Evolutionary conservation across 2,329 filamentous ascomycete species (phyloP), one percentile per base, ranked within the genome.

Genomic region (Dactylellina sp.): DNA sequence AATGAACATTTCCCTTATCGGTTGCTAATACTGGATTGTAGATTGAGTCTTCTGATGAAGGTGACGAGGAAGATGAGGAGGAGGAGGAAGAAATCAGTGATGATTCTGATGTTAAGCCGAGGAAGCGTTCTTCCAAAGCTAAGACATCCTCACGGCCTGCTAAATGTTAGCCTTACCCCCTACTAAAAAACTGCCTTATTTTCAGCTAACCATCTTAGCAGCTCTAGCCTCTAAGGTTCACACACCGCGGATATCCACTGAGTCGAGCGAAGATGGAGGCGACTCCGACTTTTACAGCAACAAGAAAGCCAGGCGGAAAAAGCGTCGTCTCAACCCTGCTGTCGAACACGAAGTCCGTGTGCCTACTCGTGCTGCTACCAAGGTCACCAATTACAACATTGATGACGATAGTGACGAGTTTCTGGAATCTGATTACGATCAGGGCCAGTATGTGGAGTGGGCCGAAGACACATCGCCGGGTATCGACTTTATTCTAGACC

Each of bases 401-500:
- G 88, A 87, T 75, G 84, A 85, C 66, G 65, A 75, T 32, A 66
- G 61, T 25, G 83, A 85, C 60, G 85, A 87, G 70, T 75, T 75
- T 35, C 83, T 86, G 65, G 83, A 84, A 68, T 70, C 71, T 18
- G 83, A 82, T 80, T 63, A 75, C 16, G 68, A 46, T 12, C 64
- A 77, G 39, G 85, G 84, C 16, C 53, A 49, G 12, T n/a, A 35
- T 18, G 49, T 60, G 9, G 70, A 65, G 16, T 66, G 61, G 70
- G 61, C 62, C 12, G 61, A 66, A 42, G 89, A 87, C 77, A 88
- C 89, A 50, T 84, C 88, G 2, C 87, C 89, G 24, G 87, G 88
- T 77, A 93, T 99, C 76, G 95, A 99, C 80, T 89, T 91, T 76
- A 90, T 99, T 59, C 87, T 99, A 61, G 91, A 96, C 76, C 93